Percentiles rank a stretch among this genome's conserved stretches.
phyloP scores from a whole-genome alignment of 306 rosid species.

The Quillaja saponaria region DNA sequence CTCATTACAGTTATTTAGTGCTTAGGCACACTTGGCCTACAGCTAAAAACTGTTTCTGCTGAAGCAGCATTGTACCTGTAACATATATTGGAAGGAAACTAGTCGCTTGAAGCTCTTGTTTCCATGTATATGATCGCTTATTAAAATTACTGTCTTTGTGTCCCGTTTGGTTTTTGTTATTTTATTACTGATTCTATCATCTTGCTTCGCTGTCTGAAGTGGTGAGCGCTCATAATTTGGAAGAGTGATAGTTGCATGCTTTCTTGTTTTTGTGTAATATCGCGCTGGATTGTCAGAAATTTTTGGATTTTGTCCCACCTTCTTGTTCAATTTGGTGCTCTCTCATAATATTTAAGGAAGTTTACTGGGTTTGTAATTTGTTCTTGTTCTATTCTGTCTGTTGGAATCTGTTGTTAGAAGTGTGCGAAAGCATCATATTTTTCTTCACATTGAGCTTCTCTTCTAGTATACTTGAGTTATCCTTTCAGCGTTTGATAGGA shows the following conservation, averaged over 20 bases:
- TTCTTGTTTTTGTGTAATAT: slow-evolving; percentile 23
- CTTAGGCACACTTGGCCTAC: slow-evolving; percentile 25
- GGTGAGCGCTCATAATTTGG: slow-evolving; percentile 22
- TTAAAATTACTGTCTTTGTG: slow-evolving; percentile 26
- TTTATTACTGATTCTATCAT: slow-evolving; percentile 22
- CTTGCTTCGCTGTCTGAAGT: slow-evolving; percentile 32
- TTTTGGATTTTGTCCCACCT: slow-evolving; percentile 18
- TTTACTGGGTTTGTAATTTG: slow-evolving; percentile 25
- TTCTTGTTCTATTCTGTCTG: slow-evolving; percentile 22
- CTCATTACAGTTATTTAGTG: slow-evolving; percentile 36
- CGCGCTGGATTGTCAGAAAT: slow-evolving; percentile 26
- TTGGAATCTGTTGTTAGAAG: slow-evolving; percentile 23
- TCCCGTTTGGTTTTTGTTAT: slow-evolving; percentile 13
- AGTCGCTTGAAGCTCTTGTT: slow-evolving; percentile 29
- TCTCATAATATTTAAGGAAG: slow-evolving; percentile 20
- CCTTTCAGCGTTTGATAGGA: slow-evolving; percentile 16
- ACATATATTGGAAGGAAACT: slow-evolving; percentile 20
- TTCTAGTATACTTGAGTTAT: slow-evolving; percentile 19
- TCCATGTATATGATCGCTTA: slow-evolving; percentile 20
- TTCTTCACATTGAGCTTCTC: slow-evolving; percentile 31
- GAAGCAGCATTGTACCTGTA: slow-evolving; percentile 33
- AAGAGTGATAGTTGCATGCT: slow-evolving; percentile 18
- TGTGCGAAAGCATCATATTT: slow-evolving; percentile 15
- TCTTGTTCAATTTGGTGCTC: slow-evolving; percentile 9
- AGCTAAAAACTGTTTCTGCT: slow-evolving; percentile 27